Evolutionary conservation across 78 protist species (phyloP), one percentile per base, ranked within the genome.

Genomic region (Isochrysis galbana): DNA sequence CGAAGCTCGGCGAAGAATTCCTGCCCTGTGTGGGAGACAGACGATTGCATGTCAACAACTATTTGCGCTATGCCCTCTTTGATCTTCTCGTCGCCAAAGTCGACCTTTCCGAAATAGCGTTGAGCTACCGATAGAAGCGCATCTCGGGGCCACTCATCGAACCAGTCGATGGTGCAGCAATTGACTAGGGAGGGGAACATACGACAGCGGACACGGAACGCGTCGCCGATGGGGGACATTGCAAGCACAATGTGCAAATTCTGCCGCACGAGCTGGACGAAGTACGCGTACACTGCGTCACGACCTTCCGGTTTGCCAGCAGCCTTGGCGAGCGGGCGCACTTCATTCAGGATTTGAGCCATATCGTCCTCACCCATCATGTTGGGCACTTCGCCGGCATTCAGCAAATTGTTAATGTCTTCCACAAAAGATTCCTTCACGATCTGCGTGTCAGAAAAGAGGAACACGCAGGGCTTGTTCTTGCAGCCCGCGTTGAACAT

Each of bases 371-470:
- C 38, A 36, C 14, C 88, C 44, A 82, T 95, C 46, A 98, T 5
- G 70, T 95, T 95, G 46, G 98, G 98, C 14, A 98, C 98, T 48
- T 98, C 99, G 67, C 98, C 99, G 0, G 97, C 72, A 93, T 96
- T 95, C 41, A 98, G 96, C 17, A 98, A 45, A 96, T 94, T 95
- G 95, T 90, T 91, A 69, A 98, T 80, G 95, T 98, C 99, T 89
- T 98, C 99, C 32, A 98, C 91, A 91, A 97, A 94, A 34, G 90
- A 0, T 45, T 96, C 97, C 36, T 95, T 91, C 32, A 95, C 89
- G 61, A 98, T 93, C 93, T 98, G 98, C 36, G 96, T 91, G 91
- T 94, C 96, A 7, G 94, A 51, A 84, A 96, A 45, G 46, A 94
- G 82, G 95, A 96, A 95, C 69, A 94, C 97, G 11, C 17, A 5